A percentile compares a stretch with the other conserved stretches of the same genome.
These are phyloP conservation scores for Adansonia digitata DNA, from an alignment of 345 rosid genomes.

Conservation along the genomic window DNA sequence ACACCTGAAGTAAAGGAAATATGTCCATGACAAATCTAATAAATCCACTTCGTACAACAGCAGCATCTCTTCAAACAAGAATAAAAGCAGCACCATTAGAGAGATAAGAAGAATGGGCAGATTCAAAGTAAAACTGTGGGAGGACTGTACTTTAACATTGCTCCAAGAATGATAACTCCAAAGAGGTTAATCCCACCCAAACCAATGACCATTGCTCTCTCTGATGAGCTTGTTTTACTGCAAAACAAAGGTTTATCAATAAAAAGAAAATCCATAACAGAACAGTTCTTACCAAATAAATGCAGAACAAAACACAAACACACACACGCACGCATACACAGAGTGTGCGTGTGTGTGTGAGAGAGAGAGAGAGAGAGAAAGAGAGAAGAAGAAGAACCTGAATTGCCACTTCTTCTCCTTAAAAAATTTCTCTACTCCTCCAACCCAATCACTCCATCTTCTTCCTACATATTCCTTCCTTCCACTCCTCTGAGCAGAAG, in stretches of 20 bases:
- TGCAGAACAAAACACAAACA: neutral
- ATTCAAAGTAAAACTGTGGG: constrained; percentile 4
- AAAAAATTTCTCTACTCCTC: constrained; percentile 70
- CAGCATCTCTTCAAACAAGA: constrained; percentile 50
- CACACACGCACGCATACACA: neutral
- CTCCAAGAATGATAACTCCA: constrained; percentile 80
- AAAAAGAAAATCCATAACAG: constrained; percentile 18
- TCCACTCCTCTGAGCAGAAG: constrained; percentile 64
- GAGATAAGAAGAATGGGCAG: constrained; percentile 4
- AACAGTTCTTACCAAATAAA: constrained; percentile 6
- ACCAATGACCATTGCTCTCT: constrained; percentile 85
- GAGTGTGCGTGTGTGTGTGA: no score
- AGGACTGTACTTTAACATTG: constrained; percentile 67
- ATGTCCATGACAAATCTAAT: constrained; percentile 58
- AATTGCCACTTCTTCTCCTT: constrained; percentile 82
- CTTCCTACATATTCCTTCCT: constrained; percentile 78
- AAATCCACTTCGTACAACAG: constrained; percentile 52
- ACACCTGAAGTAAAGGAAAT: constrained; percentile 93
- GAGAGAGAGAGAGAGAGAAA: no score
- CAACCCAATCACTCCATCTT: constrained; percentile 75
- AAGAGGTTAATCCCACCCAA: constrained; percentile 84
- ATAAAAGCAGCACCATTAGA: constrained; percentile 21
- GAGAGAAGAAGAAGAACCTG: constrained; percentile 46
- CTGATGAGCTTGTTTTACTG: constrained; percentile 69
- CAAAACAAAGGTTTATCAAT: constrained; percentile 14